Evolutionary conservation across 2,329 filamentous ascomycete genomes (phyloP).

Genomic region (Ophiostoma ips): DNA sequence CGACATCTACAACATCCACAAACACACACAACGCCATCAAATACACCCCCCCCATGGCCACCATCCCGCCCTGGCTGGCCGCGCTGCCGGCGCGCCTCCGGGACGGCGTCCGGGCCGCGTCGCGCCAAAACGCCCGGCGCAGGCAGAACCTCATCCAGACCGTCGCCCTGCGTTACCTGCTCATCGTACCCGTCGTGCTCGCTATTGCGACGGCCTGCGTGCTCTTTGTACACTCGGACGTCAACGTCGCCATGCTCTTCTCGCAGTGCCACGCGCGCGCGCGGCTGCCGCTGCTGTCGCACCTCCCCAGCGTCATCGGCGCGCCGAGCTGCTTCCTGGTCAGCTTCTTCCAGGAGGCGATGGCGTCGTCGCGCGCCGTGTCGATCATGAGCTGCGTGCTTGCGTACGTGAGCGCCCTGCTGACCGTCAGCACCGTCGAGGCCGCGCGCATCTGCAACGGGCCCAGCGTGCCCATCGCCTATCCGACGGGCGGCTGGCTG

Average conservation of each 20-base stretch:
- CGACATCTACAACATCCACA: too few species aligned
- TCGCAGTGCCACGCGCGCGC: conserved; percentile 38
- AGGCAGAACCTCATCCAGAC: conserved; percentile 8
- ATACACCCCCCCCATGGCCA: background rate
- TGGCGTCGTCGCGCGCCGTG: conserved; percentile 25
- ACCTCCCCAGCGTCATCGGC: conserved; percentile 31
- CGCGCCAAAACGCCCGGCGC: background rate
- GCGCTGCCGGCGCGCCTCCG: background rate
- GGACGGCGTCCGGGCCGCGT: background rate
- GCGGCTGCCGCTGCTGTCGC: conserved; percentile 29
- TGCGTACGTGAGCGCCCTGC: conserved; percentile 30
- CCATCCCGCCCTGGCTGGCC: background rate
- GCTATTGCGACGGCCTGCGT: conserved; percentile 26
- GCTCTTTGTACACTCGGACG: conserved; percentile 33
- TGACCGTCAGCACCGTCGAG: conserved; percentile 37
- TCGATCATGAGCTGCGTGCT: conserved; percentile 30
- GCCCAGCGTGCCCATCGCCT: conserved; percentile 19
- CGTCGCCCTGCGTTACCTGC: conserved; percentile 30
- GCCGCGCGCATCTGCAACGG: conserved; percentile 29
- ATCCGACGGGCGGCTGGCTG: conserved; percentile 28
- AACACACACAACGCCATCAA: background rate
- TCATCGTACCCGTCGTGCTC: conserved; percentile 36
- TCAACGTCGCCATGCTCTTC: conserved; percentile 37
- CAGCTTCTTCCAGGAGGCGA: conserved; percentile 33
- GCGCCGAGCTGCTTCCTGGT: conserved; percentile 35